phyloP scores from a whole-genome alignment of 768 basidiomycete genomes.

The Termitomyces sp. region DNA sequence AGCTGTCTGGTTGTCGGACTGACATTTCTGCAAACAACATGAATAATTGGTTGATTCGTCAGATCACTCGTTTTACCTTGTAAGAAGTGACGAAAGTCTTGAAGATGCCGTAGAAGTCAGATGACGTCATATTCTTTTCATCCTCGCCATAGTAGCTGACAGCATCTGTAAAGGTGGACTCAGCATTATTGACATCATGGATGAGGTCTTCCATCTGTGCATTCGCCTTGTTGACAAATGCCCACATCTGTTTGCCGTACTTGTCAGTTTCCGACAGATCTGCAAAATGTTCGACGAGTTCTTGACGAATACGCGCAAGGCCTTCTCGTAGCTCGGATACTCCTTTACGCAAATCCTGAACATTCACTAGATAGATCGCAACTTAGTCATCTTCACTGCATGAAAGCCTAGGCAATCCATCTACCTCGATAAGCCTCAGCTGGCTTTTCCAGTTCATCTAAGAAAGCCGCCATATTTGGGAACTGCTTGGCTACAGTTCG shows the following conservation, averaged over 20 bases:
- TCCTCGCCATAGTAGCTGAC: slow-evolving; percentile 94
- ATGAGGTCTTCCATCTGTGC: slow-evolving; percentile 76
- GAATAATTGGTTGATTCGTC: slow-evolving; percentile 2
- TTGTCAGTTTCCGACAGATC: slow-evolving; percentile 68
- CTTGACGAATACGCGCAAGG: slow-evolving; percentile 75
- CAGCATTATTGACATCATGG: slow-evolving; percentile 86
- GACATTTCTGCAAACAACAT: slow-evolving; percentile 70
- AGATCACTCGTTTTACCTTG: slow-evolving; percentile 41
- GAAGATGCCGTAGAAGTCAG: slow-evolving; percentile 96
- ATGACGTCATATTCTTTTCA: slow-evolving; percentile 77
- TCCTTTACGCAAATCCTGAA: slow-evolving; percentile 81
- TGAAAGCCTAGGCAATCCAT: slow-evolving; percentile 11
- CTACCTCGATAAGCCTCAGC: slow-evolving; percentile 91
- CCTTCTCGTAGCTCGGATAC: slow-evolving; percentile 71
- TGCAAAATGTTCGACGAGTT: slow-evolving; percentile 76
- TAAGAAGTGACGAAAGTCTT: slow-evolving; percentile 96
- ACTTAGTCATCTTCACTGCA: slow-evolving; percentile 8
- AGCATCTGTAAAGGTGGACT: slow-evolving; percentile 79
- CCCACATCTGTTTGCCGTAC: slow-evolving; percentile 91
- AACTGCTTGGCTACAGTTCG: slow-evolving; percentile 86
- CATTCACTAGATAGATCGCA: slow-evolving; percentile 55
- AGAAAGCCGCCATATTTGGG: slow-evolving; percentile 80
- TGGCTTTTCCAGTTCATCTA: slow-evolving; percentile 86
- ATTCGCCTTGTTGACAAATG: slow-evolving; percentile 75
- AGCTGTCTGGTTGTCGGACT: slow-evolving; percentile 68